Evolutionary conservation across 2,329 filamentous ascomycete genomes (phyloP).

Genomic region (Talaromyces amestolkiae): DNA sequence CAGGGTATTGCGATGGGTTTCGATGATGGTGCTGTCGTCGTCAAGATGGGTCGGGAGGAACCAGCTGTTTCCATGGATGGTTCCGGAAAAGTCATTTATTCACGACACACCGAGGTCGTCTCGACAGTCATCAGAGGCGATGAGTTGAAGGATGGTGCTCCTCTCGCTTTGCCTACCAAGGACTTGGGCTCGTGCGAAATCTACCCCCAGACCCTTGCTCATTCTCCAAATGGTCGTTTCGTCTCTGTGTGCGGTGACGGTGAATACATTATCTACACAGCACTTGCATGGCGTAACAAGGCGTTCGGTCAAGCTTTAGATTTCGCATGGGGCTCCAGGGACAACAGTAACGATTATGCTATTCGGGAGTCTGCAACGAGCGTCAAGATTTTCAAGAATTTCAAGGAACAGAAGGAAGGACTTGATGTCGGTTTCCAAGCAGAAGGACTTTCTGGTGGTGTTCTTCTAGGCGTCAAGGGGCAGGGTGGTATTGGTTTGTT

Average conservation of each 20-base stretch:
- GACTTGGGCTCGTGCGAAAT: slow-evolving; percentile 95
- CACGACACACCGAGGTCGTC: slow-evolving; percentile 89
- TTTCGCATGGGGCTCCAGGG: slow-evolving; percentile 95
- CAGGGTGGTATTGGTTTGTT: slow-evolving; percentile 94
- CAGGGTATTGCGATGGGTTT: slow-evolving; percentile 95
- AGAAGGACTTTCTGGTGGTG: slow-evolving; percentile 83
- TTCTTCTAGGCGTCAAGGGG: slow-evolving; percentile 89
- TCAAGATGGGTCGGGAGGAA: slow-evolving; percentile 96
- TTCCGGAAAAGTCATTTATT: slow-evolving; percentile 95
- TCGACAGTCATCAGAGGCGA: slow-evolving; percentile 95
- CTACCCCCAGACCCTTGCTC: slow-evolving; percentile 88
- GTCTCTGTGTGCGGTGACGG: slow-evolving; percentile 91
- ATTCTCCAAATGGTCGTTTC: slow-evolving; percentile 93
- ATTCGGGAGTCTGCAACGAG: slow-evolving; percentile 92
- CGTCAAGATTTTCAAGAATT: slow-evolving; percentile 97
- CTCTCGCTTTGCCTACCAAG: slow-evolving; percentile 83
- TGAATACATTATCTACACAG: slow-evolving; percentile 98
- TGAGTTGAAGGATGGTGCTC: slow-evolving; percentile 80
- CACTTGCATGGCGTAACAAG: slow-evolving; percentile 94
- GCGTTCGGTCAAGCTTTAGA: slow-evolving; percentile 93
- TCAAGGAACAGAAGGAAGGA: slow-evolving; percentile 83
- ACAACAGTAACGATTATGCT: slow-evolving; percentile 97
- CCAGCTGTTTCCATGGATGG: slow-evolving; percentile 96
- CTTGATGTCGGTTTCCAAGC: slow-evolving; percentile 94
- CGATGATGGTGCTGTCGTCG: slow-evolving; percentile 94